phyloP scores from a whole-genome alignment of 345 rosid genomes.

The Salix dunnii region DNA sequence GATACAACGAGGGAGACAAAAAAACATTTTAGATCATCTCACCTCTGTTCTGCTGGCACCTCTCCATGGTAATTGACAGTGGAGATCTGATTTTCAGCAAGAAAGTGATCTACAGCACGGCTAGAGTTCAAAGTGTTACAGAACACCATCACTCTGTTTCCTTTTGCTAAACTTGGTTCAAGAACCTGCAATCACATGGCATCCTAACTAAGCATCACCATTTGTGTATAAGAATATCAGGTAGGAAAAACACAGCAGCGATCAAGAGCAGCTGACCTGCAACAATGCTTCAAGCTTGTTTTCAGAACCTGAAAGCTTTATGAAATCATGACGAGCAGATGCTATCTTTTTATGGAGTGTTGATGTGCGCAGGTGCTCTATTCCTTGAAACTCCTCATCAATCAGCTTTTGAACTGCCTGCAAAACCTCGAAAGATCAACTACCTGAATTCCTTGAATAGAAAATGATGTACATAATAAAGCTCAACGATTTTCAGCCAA shows the following conservation, averaged over 20 bases:
- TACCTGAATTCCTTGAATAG: neutral
- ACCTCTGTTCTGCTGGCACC: conserved; percentile 95
- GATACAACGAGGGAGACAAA: neutral
- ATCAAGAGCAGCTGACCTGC: conserved; percentile 49
- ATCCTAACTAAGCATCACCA: conserved; percentile 10
- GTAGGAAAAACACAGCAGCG: neutral
- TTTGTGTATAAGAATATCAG: too few relatives aligned
- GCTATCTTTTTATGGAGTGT: conserved; percentile 88
- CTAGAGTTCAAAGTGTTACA: conserved; percentile 91
- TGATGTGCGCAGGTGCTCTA: conserved; percentile 82
- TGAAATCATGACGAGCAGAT: conserved; percentile 86
- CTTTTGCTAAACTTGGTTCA: conserved; percentile 90
- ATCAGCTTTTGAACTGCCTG: conserved; percentile 92
- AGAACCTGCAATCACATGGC: conserved; percentile 63
- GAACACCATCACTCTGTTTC: conserved; percentile 91
- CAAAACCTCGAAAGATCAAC: conserved; percentile 12
- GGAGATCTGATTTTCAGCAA: conserved; percentile 66
- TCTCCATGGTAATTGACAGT: conserved; percentile 95
- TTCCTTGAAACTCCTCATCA: conserved; percentile 92
- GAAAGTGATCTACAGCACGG: conserved; percentile 91
- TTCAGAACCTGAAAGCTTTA: conserved; percentile 81
- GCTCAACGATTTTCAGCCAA: neutral
- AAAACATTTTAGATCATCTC: conserved; percentile 8
- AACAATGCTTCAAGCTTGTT: conserved; percentile 86
- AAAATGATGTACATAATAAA: neutral